Evolutionary conservation across 169 alveolate species (phyloP).

Genomic region (Plasmodium reichenowi): DNA sequence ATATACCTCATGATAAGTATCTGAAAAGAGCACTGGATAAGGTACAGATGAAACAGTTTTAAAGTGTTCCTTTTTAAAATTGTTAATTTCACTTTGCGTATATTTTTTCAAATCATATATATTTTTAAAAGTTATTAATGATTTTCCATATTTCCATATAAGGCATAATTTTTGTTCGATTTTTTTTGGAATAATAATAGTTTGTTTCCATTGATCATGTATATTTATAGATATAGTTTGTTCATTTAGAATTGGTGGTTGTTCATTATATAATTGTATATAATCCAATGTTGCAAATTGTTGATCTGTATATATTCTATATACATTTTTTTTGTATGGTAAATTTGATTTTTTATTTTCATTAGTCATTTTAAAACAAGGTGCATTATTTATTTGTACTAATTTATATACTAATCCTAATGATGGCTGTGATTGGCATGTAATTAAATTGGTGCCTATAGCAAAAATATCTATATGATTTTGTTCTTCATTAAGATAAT

Average conservation of each 20-base stretch:
- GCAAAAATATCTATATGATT: slow-evolving; percentile 93
- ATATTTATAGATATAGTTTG: slow-evolving; percentile 23
- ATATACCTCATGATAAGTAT: slow-evolving; percentile 26
- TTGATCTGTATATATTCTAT: slow-evolving; percentile 81
- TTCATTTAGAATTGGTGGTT: slow-evolving; percentile 28
- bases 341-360: slow-evolving; percentile 90
- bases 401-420: slow-evolving; percentile 93
- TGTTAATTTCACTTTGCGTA: slow-evolving; percentile 32
- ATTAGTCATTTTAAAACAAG: slow-evolving; percentile 91
- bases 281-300: slow-evolving; percentile 81
- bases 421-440: slow-evolving; percentile 95
- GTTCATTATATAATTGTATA: slow-evolving; percentile 63
- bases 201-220: slow-evolving; percentile 18
- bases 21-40: slow-evolving; percentile 27
- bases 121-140: slow-evolving; percentile 34
- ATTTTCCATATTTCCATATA: slow-evolving; percentile 61
- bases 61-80: slow-evolving; percentile 41
- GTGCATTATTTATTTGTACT: slow-evolving; percentile 88
- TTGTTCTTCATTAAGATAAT: slow-evolving; percentile 78
- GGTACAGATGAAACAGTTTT: slow-evolving; percentile 1
- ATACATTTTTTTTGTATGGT: slow-evolving; percentile 90
- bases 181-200: slow-evolving; percentile 30
- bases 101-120: slow-evolving; percentile 34
- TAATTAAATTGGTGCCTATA: slow-evolving; percentile 94
- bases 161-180: slow-evolving; percentile 44